These are phyloP conservation scores for Lepidium didymum DNA, from an alignment of 345 rosid species.

Conservation along the genomic window DNA sequence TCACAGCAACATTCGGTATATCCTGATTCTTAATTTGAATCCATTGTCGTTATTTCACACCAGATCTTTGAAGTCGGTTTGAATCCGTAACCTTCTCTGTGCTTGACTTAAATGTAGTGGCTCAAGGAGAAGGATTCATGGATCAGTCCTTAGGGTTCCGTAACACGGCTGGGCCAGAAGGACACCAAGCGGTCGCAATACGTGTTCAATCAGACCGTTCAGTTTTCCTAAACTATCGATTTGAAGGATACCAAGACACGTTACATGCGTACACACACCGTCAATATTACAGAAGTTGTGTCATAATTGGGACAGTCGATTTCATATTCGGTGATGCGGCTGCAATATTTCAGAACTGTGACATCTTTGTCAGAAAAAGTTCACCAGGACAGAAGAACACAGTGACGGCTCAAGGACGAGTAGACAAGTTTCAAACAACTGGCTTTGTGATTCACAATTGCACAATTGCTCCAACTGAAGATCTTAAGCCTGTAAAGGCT, in stretches of 20 bases:
- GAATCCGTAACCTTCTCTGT: background rate
- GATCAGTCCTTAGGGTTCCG: slow-evolving; percentile 73
- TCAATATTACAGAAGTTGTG: slow-evolving; percentile 66
- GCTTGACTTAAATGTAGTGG: slow-evolving; percentile 34
- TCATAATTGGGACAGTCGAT: slow-evolving; percentile 64
- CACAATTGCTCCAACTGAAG: slow-evolving; percentile 39
- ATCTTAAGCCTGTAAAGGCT: slow-evolving; percentile 34
- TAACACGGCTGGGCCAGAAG: slow-evolving; percentile 76
- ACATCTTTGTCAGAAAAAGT: slow-evolving; percentile 52
- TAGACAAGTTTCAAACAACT: slow-evolving; percentile 50
- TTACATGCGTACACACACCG: slow-evolving; percentile 72
- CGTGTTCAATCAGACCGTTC: slow-evolving; percentile 64
- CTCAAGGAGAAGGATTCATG: slow-evolving; percentile 58
- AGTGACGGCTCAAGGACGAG: slow-evolving; percentile 65
- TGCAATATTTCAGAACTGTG: slow-evolving; percentile 69
- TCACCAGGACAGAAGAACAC: slow-evolving; percentile 44
- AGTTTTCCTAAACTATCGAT: slow-evolving; percentile 63
- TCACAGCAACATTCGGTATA: slow-evolving; percentile 67
- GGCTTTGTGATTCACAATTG: slow-evolving; percentile 77
- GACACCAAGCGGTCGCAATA: slow-evolving; percentile 70
- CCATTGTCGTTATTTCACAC: too few species aligned
- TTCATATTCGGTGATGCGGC: slow-evolving; percentile 91
- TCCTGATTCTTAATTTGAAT: background rate
- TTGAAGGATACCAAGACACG: slow-evolving; percentile 77
- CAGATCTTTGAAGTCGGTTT: too few species aligned